Evolutionary conservation across 495 filamentous ascomycete genomes (phyloP), one percentile per base, ranked within the genome.

Genomic region (Podospora tetraspora): DNA sequence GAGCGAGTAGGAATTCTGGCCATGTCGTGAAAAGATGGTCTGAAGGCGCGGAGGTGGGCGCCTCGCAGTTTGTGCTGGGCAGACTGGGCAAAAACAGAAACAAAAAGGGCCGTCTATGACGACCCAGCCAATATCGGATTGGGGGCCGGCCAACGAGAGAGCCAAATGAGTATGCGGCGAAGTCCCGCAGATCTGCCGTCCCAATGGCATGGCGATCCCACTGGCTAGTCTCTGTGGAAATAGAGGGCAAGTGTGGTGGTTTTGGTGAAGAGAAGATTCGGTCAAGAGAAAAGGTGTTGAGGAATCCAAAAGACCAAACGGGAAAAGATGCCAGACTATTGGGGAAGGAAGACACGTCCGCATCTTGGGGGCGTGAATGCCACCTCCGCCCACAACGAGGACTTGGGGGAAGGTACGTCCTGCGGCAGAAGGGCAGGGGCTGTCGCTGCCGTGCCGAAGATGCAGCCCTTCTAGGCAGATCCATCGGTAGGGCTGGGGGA

Each of bases 401-500:
- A 23, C 22, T 22, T 22, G 21, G 58, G 57, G 57, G 27, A 59
- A 24, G 57, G 57, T 10, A 3, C 25, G 3, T 34, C 32, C 34
- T 37, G 34, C 34, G 34, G 34, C 12, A 16, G 24, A n/a, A 60
- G 16, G 43, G 43, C 6, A n/a, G 43, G 43, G 43, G 43, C 0
- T 9, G 57, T 59, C 21, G 57, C 24, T 23, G 57, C 57, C 57
- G 59, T 29, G 59, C 58, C 58, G 23, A 60, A 27, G 22, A 43
- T 43, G 37, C 37, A 43, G 37, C 37, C 37, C 16, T 43, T 43
- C 37, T 19, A 52, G 43, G 43, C 43, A 52, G 43, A 52, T 52
- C 43, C 43, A 52, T 52, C 43, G 43, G 43, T 67, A 61, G 64
- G 66, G 66, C 59, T 62, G 66, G 60, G 10, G 22, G n/a, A 13